Conservation (phyloP, 2,329 filamentous ascomycete genomes). For the Stemphylium vesicarium region DNA sequence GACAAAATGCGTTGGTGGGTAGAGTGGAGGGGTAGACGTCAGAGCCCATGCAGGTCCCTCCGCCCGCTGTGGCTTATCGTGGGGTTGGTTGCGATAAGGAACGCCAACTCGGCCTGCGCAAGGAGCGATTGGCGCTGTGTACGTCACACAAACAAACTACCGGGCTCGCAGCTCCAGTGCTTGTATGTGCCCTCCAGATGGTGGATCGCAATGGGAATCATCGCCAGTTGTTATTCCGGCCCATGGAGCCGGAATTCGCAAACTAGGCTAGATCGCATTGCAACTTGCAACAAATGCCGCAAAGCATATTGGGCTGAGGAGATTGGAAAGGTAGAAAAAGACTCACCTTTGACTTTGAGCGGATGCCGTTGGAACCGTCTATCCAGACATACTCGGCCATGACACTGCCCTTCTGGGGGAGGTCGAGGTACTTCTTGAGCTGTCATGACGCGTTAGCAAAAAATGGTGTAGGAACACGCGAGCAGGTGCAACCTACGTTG, state of each 20-base stretch:
- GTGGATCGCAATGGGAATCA: slow-evolving; percentile 11
- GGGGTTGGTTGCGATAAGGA: slow-evolving; percentile 40
- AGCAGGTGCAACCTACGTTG: slow-evolving; percentile 50
- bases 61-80: slow-evolving; percentile 38
- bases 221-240: slow-evolving; percentile 5
- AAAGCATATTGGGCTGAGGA: not conserved
- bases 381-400: slow-evolving; percentile 99
- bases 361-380: slow-evolving; percentile 79
- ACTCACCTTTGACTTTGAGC: slow-evolving; percentile 95
- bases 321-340: slow-evolving; percentile 5
- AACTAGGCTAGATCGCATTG: slow-evolving; percentile 7
- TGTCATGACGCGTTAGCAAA: slow-evolving; percentile 52
- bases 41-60: slow-evolving; percentile 18
- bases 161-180: slow-evolving; percentile 13
- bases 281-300: slow-evolving; percentile 16
- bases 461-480: slow-evolving; percentile 19
- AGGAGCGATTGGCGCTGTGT: slow-evolving; percentile 27
- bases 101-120: slow-evolving; percentile 17
- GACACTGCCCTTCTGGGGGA: slow-evolving; percentile 85
- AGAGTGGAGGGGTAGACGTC: slow-evolving; percentile 11
- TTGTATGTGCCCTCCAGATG: slow-evolving; percentile 11
- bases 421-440: slow-evolving; percentile 90
- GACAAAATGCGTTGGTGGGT: slow-evolving; percentile 8
- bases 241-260: slow-evolving; percentile 3
- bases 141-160: slow-evolving; percentile 28